Evolutionary conservation across 768 basidiomycete genomes (phyloP), one percentile per base, ranked within the genome.

Genomic region (Cantharellus cinnabarinus): DNA sequence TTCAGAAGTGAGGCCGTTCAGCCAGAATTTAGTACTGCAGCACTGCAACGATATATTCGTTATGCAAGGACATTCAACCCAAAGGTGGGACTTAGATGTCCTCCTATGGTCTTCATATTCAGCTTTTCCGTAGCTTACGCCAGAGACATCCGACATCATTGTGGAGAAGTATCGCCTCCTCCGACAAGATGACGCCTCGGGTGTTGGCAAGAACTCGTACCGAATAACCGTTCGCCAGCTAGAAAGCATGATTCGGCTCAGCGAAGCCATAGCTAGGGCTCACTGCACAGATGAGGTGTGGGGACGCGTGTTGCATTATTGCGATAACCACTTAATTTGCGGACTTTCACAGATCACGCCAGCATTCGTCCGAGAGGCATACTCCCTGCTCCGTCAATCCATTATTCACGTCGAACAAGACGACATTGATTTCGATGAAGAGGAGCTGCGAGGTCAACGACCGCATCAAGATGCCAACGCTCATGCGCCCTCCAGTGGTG

Each of bases 321-420:
- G 38, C 56, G 42, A 42, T 4, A 35, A 20, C 41, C 14, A 5
- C 10, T 48, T 48, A 29, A 48, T 29, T 48, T 10, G 62, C 29
- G 42, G 34, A 42, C 35, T 14, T 29, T 40, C 42, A 20, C 58
- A 94, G 88, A 98, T 99, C 65, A 87, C 80, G 0, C 91, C 94
- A 4, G 83, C 79, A 2, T 93, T 94, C 68, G 94, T 99, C 29
- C 82, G 91, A 44, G 95, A 99, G 70, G 95, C 95, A 2, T 98
- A 87, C 71, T 82, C 81, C 50, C 82, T 99, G 20, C 75, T 99
- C 7, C 81, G 88, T 35, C 93, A 95, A 68, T 98, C 95, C 2
- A 99, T 99, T 71, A 97, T 99, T 65, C 95, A 98, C 66, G 93
- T 99, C 61, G 95, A 99, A 67, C 91, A 98, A 69, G 95, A 99